Evolutionary conservation across 306 rosid genomes (phyloP), one percentile per base, ranked within the genome.

Genomic region (Trifolium repens): DNA sequence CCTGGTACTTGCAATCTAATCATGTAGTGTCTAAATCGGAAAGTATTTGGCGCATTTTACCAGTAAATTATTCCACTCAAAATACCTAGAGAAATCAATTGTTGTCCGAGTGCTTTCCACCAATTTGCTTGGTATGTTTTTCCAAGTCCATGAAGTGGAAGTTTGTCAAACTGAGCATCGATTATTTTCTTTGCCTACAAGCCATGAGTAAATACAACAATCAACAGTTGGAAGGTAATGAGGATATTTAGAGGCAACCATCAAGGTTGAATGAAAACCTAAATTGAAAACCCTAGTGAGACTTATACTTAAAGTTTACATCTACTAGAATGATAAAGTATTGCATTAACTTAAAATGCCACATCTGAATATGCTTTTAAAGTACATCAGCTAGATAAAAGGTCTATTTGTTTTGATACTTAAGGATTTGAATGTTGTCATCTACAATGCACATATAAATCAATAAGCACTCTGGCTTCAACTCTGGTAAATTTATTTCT

Each of bases 71-170:
- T 75, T 75, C 74, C 79, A 22, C 64, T 72, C 32, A 35, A 61
- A 44, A 69, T 89, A 93, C 98, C 98, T 64, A 83, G 80, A 67
- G 85, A 84, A 74, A 91, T 78, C 78, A 91, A 79, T 73, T 88
- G 93, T 75, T 77, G 81, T 63, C 88, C 97, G 6, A 93, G 96
- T 66, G 91, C 96, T 85, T 89, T 93, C 98, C 98, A 93, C 97
- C 98, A 93, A 82, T 87, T 91, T 63, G 96, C 80, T 34, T 90
- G 84, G 83, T 88, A 83, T 49, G 82, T 79, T 78, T 87, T 93
- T 74, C 98, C 98, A 68, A 91, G 88, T 49, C 98, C 98, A 84
- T 93, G 97, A 78, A 93, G 90, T 39, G 98, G 96, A 85, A 93
- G 98, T 81, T 79, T 86, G 82, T 93, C 97, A 77, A 75, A 91